phyloP scores from a whole-genome alignment of 2,329 filamentous ascomycete species.

The Botrytis pseudocinerea region DNA sequence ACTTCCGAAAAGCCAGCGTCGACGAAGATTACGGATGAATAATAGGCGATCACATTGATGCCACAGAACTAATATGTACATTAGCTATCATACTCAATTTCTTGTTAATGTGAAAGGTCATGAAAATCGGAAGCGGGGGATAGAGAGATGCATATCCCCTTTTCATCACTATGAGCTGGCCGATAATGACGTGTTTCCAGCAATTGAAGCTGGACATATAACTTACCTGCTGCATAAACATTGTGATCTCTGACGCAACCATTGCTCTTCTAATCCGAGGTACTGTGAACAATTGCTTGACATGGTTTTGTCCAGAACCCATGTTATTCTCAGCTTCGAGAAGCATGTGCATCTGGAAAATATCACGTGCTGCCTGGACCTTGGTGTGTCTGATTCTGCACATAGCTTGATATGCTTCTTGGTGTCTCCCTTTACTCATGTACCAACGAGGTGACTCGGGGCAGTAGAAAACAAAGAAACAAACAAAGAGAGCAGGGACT shows the following conservation, averaged over 20 bases:
- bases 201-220: background rate
- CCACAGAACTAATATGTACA: constrained; percentile 45
- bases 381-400: constrained; percentile 51
- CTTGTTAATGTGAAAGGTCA: background rate
- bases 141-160: background rate
- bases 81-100: background rate
- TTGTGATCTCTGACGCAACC: constrained; percentile 61
- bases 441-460: constrained; percentile 55
- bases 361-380: constrained; percentile 56
- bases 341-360: constrained; percentile 58
- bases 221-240: constrained; percentile 58
- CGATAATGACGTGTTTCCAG: background rate
- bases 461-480: constrained; percentile 45
- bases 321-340: constrained; percentile 58
- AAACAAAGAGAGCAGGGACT: constrained; percentile 59
- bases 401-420: constrained; percentile 51
- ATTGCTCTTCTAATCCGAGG: constrained; percentile 50
- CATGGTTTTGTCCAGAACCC: constrained; percentile 49
- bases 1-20: constrained; percentile 53
- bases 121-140: background rate
- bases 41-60: constrained; percentile 60
- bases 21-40: constrained; percentile 61
- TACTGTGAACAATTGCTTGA: constrained; percentile 60
- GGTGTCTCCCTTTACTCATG: constrained; percentile 50
- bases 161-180: background rate